Percentiles rank a stretch among this genome's conserved stretches.
These are phyloP conservation scores for Strigomonas culicis DNA, from an alignment of 208 protist species.

Conservation along the genomic window DNA sequence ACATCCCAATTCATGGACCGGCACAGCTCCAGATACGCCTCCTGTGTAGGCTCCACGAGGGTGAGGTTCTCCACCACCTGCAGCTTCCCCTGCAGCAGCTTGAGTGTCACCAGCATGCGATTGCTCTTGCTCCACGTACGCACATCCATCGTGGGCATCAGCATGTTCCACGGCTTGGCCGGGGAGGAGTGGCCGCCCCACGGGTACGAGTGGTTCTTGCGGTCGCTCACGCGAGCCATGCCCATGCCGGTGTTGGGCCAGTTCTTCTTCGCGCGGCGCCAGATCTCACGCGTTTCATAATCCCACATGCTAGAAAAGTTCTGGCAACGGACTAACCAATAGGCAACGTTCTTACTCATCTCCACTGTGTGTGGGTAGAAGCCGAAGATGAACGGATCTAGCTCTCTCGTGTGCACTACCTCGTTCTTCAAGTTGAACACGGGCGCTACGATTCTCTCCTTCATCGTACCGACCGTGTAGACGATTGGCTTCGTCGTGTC, in stretches of 20 bases:
- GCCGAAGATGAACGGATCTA: conserved; percentile 91
- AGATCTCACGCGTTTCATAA: conserved; percentile 88
- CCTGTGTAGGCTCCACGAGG: conserved; percentile 75
- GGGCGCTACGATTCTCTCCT: conserved; percentile 82
- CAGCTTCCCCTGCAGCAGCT: conserved; percentile 87
- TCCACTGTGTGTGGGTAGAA: conserved; percentile 78
- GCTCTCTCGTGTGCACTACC: conserved; percentile 83
- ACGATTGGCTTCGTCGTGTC: conserved; percentile 68
- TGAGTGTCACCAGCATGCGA: conserved; percentile 85
- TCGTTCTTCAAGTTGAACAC: conserved; percentile 75
- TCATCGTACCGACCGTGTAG: conserved; percentile 82
- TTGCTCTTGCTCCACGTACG: conserved; percentile 86
- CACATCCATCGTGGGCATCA: conserved; percentile 87
- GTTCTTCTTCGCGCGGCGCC: conserved; percentile 88
- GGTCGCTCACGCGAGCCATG: conserved; percentile 80
- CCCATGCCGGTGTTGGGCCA: conserved; percentile 92
- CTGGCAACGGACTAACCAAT: conserved; percentile 87
- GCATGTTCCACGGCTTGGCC: conserved; percentile 90
- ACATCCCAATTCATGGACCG: conserved; percentile 87
- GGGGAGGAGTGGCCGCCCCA: conserved; percentile 80
- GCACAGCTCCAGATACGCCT: conserved; percentile 77
- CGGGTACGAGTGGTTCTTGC: conserved; percentile 72
- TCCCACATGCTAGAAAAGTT: conserved; percentile 90
- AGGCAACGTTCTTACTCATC: conserved; percentile 71
- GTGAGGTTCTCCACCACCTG: conserved; percentile 84